Percentiles rank a stretch among this genome's conserved stretches.
phyloP scores from a whole-genome alignment of 78 protist genomes.

The Dictyostelium firmibasis region DNA sequence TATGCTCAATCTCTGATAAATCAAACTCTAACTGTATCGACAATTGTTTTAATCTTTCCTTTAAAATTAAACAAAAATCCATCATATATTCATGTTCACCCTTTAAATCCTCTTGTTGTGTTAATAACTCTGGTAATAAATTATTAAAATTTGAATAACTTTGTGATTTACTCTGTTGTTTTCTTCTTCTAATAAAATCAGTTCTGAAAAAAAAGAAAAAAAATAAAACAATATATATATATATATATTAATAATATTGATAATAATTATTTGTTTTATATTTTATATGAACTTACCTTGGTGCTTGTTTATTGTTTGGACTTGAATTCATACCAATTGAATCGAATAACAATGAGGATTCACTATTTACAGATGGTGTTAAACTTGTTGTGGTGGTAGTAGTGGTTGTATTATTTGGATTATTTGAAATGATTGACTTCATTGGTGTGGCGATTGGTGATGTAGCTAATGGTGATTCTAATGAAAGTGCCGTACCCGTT shows the following conservation, averaged over 20 bases:
- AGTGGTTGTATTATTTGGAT: background rate
- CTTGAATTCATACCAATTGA: background rate
- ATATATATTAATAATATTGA: no score
- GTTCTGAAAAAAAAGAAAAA: no score
- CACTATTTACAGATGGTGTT: background rate
- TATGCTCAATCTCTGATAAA: conserved; percentile 51
- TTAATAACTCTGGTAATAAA: conserved; percentile 6
- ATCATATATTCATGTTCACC: conserved; percentile 43
- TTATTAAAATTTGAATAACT: conserved; percentile 66
- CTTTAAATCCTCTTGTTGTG: conserved; percentile 18
- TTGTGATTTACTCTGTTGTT: conserved; percentile 71
- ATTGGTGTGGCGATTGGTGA: background rate
- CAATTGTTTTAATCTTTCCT: conserved; percentile 45
- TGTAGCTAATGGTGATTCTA: background rate
- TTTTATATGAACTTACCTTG: background rate
- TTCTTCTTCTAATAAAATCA: conserved; percentile 42
- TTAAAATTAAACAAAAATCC: conserved; percentile 31
- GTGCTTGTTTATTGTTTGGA: background rate
- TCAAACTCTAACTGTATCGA: conserved; percentile 27
- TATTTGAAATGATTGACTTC: background rate
- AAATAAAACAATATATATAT: no score
- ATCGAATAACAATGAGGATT: conserved; percentile 3
- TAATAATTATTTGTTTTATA: background rate
- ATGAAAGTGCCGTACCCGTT: conserved; percentile 1
- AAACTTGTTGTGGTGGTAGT: background rate